These are phyloP conservation scores for Claviceps purpurea DNA, from an alignment of 2,329 filamentous ascomycete species.

Conservation along the genomic window DNA sequence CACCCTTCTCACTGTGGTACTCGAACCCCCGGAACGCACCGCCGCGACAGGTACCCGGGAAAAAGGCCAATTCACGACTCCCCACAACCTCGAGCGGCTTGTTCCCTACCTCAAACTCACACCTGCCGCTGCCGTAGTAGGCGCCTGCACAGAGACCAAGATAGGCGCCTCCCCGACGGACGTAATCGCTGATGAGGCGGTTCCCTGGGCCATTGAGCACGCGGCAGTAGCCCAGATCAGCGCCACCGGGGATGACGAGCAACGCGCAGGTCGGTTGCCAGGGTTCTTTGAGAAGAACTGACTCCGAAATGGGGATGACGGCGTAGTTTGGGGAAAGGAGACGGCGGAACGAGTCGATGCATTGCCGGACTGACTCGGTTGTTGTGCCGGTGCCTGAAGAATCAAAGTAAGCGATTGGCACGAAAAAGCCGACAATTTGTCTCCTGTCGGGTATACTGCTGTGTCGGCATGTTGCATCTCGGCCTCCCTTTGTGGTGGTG, in stretches of 20 bases:
- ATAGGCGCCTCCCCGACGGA: conserved; percentile 73
- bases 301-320: conserved; percentile 70
- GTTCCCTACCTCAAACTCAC: conserved; percentile 87
- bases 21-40: conserved; percentile 80
- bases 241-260: conserved; percentile 83
- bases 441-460: background rate
- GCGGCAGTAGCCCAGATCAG: conserved; percentile 84
- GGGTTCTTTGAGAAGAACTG: conserved; percentile 75
- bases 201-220: conserved; percentile 82
- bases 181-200: conserved; percentile 68
- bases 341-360: conserved; percentile 71
- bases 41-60: conserved; percentile 72
- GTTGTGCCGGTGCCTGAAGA: conserved; percentile 69
- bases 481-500: background rate
- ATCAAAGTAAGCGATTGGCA: background rate
- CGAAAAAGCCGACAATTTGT: background rate
- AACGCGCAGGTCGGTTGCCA: conserved; percentile 81
- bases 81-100: conserved; percentile 69
- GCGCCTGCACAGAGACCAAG: conserved; percentile 89
- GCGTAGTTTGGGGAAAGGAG: conserved; percentile 86
- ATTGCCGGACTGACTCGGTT: conserved; percentile 78
- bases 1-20: conserved; percentile 78
- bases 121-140: conserved; percentile 71
- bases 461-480: no score
- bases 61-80: conserved; percentile 74